Conservation (phyloP, 208 protist genomes). For the Trypanosomatidae sp. region DNA sequence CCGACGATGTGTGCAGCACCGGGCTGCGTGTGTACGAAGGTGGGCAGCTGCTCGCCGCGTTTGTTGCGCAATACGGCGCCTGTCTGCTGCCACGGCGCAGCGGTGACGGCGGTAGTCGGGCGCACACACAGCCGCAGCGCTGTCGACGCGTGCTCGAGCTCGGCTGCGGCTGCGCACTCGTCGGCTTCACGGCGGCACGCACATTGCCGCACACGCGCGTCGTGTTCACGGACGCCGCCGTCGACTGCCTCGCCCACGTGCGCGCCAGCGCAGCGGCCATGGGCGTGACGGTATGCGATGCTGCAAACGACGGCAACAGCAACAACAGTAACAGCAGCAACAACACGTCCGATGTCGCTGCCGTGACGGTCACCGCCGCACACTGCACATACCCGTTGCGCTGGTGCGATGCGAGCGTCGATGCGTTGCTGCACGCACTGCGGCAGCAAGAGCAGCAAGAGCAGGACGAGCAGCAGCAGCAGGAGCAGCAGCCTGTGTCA, state of each 20-base stretch:
- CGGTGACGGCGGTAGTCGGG: background rate
- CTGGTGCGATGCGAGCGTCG: too few species aligned
- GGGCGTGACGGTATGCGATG: too few species aligned
- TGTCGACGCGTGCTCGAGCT: slow-evolving; percentile 20
- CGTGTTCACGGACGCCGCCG: too few species aligned
- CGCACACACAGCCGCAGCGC: background rate
- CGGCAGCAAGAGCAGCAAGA: background rate
- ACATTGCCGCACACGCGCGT: background rate
- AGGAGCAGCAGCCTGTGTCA: background rate
- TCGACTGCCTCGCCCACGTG: too few species aligned
- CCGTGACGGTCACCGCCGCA: too few species aligned
- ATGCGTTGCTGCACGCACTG: background rate
- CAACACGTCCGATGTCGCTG: too few species aligned
- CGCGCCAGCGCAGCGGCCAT: too few species aligned
- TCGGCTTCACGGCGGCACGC: slow-evolving; percentile 16
- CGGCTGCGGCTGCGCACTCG: slow-evolving; percentile 52
- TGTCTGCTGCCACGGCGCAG: slow-evolving; percentile 7
- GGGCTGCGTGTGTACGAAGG: slow-evolving; percentile 65
- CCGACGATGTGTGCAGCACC: slow-evolving; percentile 20
- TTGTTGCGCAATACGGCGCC: slow-evolving; percentile 20
- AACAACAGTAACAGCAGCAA: too few species aligned
- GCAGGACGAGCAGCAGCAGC: background rate
- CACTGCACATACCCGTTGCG: too few species aligned
- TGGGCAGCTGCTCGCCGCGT: slow-evolving; percentile 36
- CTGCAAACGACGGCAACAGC: too few species aligned